Conservation (phyloP, 225 moss, liverwort and hornwort species). For the Pseudoscleropodium purum region DNA sequence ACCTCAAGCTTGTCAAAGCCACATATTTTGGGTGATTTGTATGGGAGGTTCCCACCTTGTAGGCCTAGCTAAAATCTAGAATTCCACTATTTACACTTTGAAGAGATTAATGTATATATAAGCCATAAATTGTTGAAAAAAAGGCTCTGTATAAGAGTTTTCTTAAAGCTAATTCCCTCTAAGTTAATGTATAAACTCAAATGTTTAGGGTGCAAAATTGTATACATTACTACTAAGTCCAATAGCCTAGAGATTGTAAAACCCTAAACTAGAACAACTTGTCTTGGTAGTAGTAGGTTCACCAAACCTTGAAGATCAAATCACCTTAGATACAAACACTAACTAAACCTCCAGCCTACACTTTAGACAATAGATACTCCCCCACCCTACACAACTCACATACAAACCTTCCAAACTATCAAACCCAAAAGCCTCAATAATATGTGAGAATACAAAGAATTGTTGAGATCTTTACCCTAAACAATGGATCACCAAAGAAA, state of each 20-base stretch:
- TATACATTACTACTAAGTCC: neutral
- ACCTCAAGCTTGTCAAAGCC: no score
- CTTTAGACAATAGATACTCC: neutral
- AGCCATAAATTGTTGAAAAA: no score
- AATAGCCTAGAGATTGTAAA: neutral
- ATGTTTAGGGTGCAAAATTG: neutral
- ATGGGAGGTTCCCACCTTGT: no score
- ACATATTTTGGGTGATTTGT: no score
- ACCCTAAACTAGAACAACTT: neutral
- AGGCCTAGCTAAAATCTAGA: no score
- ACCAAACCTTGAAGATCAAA: neutral
- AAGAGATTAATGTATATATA: no score
- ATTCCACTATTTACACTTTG: no score
- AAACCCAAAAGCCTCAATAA: neutral
- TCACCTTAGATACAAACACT: neutral
- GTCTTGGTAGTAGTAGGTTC: no score
- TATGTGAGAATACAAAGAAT: accelerated
- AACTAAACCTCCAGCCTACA: neutral
- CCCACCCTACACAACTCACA: neutral
- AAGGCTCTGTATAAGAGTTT: no score
- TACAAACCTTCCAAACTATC: accelerated
- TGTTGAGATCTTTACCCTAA: neutral
- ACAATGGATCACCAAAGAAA: no score
- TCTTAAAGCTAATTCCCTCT: no score
- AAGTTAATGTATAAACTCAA: neutral